phyloP scores from a whole-genome alignment of 495 filamentous ascomycete species.

The Umbilicaria muhlenbergii region DNA sequence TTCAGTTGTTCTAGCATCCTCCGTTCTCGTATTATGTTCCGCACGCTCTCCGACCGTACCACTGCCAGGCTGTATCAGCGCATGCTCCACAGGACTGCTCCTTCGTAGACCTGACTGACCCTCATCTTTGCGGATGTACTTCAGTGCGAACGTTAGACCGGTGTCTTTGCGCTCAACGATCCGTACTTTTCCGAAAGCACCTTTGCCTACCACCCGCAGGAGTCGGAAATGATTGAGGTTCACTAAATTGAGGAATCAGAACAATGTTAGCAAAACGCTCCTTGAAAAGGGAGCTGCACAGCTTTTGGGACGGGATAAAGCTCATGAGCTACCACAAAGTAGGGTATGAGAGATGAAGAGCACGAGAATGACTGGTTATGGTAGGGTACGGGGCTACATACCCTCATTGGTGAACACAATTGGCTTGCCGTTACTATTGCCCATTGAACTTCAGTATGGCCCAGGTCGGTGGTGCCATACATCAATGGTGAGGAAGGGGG shows the following conservation, averaged over 20 bases:
- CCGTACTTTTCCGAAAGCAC: slow-evolving; percentile 94
- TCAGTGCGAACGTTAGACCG: slow-evolving; percentile 81
- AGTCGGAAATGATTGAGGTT: slow-evolving; percentile 97
- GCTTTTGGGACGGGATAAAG: slow-evolving; percentile 9
- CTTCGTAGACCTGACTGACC: slow-evolving; percentile 35
- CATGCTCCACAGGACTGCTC: not conserved
- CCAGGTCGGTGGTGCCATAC: not conserved
- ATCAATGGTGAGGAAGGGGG: too few species aligned
- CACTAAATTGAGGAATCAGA: slow-evolving; percentile 33
- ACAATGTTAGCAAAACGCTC: not conserved
- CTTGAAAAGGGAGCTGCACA: not conserved
- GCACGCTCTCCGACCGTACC: slow-evolving; percentile 90
- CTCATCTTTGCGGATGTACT: slow-evolving; percentile 99
- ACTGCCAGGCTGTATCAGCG: slow-evolving; percentile 33
- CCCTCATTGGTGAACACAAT: slow-evolving; percentile 86
- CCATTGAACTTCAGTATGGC: slow-evolving; percentile 42
- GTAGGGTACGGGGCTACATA: slow-evolving; percentile 30
- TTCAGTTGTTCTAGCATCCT: slow-evolving; percentile 96
- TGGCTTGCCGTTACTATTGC: slow-evolving; percentile 86
- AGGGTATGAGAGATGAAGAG: slow-evolving; percentile 1
- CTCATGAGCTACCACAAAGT: not conserved
- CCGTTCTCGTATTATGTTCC: slow-evolving; percentile 93
- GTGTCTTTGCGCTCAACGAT: slow-evolving; percentile 98
- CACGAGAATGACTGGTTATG: not conserved
- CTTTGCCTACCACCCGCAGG: slow-evolving; percentile 88